Base-by-base conservation (phyloP, 2,329 filamentous ascomycete genomes). In the Coleophoma eucalyptorum region DNA sequence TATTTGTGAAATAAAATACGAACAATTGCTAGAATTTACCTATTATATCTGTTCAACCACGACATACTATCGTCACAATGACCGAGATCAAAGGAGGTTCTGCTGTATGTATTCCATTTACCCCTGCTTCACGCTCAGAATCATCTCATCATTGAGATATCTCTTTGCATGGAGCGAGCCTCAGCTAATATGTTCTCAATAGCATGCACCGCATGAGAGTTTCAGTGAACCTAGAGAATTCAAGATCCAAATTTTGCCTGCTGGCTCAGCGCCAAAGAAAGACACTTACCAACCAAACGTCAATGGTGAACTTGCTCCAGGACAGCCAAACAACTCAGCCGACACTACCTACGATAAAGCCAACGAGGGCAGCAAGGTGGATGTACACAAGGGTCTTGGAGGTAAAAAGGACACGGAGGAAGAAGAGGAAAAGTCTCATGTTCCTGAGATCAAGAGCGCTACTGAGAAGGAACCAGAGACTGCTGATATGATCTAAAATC, bases 401-500 rank as follows among this genome's bases (percentile, higher is more conserved):
- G 42, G 42, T 7, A 20, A 44, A 19, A 4, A 31, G 7, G 42
- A 8, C 10, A 21, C 13, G 13, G 21, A 32, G 10, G 42, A 32
- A 4, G 16, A 46, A 50, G 57, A 58, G 56, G 56, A 40, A 45
- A 46, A 43, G 48, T 46, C 51, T 54, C 50, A 54, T 19, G 11
- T 42, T 15, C 20, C 51, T 38, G 13, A 51, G 21, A 26, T 57
- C 37, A 35, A 47, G 44, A 31, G 64, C 62, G 3, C 54, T 57
- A 38, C 53, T 59, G 12, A 63, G 46, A 35, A 12, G 44, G 44
- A 46, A 21, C 44, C 44, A 13, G 44, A 46, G 44, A 38, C 44
- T 18, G 44, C 44, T 44, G 20, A 44, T 21, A 44, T 12, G n/a
- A 44, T 44, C 20, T 44, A 26, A 32, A 38, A 26, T 8, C 2